phyloP scores from a whole-genome alignment of 2,329 filamentous ascomycete genomes.

The Botryotinia narcissicola region DNA sequence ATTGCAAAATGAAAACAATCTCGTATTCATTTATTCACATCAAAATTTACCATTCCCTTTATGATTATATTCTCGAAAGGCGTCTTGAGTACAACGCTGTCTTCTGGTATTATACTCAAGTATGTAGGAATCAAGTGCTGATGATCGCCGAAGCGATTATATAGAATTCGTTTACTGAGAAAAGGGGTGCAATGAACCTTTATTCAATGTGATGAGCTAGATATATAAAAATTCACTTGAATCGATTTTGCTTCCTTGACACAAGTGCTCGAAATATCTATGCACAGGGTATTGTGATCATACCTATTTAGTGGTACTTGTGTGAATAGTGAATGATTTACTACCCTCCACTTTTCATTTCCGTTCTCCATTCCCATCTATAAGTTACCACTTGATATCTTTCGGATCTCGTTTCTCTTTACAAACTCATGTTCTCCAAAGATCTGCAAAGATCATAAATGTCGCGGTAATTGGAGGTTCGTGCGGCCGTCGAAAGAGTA shows the following conservation, averaged over 20 bases:
- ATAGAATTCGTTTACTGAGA: background rate
- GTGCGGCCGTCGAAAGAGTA: background rate
- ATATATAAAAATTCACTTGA: background rate
- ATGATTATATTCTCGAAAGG: no score
- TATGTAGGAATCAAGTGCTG: background rate
- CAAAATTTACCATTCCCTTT: no score
- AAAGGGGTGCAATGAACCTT: background rate
- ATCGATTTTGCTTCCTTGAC: background rate
- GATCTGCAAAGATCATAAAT: background rate
- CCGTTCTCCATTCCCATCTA: background rate
- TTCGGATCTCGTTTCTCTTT: background rate
- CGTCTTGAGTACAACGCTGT: no score
- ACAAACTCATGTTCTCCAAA: background rate
- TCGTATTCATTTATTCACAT: no score
- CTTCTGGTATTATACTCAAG: background rate
- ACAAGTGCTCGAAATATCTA: background rate
- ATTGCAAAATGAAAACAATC: no score
- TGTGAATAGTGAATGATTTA: background rate
- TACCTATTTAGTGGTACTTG: background rate
- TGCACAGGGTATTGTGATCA: background rate
- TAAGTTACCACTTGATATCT: background rate
- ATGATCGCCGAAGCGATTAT: background rate
- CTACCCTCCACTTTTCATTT: background rate
- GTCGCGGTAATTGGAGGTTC: background rate
- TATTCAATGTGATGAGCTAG: background rate